Evolutionary conservation across 306 rosid species (phyloP).

Genomic region (Parietaria judaica): DNA sequence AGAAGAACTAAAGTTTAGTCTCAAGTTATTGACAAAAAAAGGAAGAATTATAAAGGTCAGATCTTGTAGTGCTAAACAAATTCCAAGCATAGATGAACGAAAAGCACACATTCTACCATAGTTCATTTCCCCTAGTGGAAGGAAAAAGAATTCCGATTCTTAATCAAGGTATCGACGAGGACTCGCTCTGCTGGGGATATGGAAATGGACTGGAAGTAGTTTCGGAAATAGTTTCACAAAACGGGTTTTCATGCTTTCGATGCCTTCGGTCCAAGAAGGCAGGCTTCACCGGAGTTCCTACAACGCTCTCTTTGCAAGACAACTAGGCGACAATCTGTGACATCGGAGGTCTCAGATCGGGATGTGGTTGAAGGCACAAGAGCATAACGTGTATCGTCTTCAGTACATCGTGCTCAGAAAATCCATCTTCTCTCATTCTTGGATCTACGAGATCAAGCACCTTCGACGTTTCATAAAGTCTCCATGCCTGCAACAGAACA

Average conservation of each 20-base stretch:
- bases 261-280: conserved; percentile 45
- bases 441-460: conserved; percentile 54
- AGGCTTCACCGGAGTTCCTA: conserved; percentile 48
- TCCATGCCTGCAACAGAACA: conserved; percentile 54
- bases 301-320: conserved; percentile 49
- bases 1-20: no score
- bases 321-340: conserved; percentile 69
- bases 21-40: no score
- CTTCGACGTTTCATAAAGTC: conserved; percentile 46
- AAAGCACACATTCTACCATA: no score
- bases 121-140: no score
- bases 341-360: conserved; percentile 71
- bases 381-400: conserved; percentile 66
- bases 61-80: no score
- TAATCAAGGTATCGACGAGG: conserved; percentile 25
- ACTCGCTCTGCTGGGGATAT: conserved; percentile 35
- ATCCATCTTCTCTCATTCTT: conserved; percentile 42
- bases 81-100: no score
- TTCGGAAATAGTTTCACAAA: conserved; percentile 48
- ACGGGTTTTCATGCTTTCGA: conserved; percentile 28
- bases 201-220: conserved; percentile 32
- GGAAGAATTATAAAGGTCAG: no score
- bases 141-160: conserved; percentile 1
- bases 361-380: conserved; percentile 65
- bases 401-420: conserved; percentile 47